phyloP scores from a whole-genome alignment of 257 asterid species.

The Plantago major region DNA sequence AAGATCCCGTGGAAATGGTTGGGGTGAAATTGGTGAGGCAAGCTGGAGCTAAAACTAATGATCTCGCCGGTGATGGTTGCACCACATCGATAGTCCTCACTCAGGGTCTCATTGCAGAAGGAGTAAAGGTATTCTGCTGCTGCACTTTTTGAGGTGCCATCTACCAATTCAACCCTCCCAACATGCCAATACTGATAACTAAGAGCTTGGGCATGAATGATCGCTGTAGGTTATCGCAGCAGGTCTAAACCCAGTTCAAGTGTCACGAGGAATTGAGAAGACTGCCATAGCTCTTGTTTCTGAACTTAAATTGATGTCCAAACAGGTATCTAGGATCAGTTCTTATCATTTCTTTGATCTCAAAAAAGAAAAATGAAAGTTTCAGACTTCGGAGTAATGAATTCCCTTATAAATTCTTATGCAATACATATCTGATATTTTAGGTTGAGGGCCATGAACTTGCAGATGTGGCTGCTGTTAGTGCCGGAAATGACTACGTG shows the following conservation, averaged over 20 bases:
- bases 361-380: background rate
- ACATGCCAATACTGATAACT: background rate
- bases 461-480: slow-evolving; percentile 78
- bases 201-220: background rate
- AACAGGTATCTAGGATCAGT: slow-evolving; percentile 37
- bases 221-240: slow-evolving; percentile 61
- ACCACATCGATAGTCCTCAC: slow-evolving; percentile 80
- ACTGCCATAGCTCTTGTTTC: slow-evolving; percentile 61
- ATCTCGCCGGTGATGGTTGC: slow-evolving; percentile 88
- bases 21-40: slow-evolving; percentile 85
- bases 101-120: slow-evolving; percentile 75
- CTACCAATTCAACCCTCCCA: background rate
- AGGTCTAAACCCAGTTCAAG: slow-evolving; percentile 74
- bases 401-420: background rate
- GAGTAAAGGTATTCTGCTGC: slow-evolving; percentile 54
- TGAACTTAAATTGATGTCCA: slow-evolving; percentile 77
- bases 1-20: slow-evolving; percentile 79
- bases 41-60: slow-evolving; percentile 86
- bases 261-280: slow-evolving; percentile 75
- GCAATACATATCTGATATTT: background rate
- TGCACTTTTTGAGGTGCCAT: background rate
- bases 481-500: slow-evolving; percentile 76
- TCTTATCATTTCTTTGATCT: background rate
- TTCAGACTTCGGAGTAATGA: background rate
- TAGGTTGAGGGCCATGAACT: slow-evolving; percentile 87